Conservation (phyloP, 176 grass and related monocot genomes). For the Poa annua region DNA sequence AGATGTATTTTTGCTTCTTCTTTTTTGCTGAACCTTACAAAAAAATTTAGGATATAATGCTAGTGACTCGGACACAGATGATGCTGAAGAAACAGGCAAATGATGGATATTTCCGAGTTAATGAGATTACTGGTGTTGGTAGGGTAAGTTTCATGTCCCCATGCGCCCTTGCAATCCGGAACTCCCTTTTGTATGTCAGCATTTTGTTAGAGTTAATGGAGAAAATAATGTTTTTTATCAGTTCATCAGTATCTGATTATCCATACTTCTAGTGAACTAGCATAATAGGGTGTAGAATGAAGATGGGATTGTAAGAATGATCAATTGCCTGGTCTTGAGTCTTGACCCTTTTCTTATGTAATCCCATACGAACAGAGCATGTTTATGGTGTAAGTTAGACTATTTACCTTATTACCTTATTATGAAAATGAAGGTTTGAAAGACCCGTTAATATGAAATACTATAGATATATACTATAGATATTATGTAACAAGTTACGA, state of each 20-base stretch:
- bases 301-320: conserved; percentile 21
- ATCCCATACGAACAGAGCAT: not conserved
- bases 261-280: not conserved
- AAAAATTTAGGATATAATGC: conserved; percentile 90
- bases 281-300: not conserved
- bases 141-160: conserved; percentile 42
- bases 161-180: not conserved
- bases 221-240: conserved; percentile 1
- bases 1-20: conserved; percentile 13
- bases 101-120: conserved; percentile 40
- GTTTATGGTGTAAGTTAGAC: conserved; percentile 5
- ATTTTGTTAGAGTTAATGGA: conserved; percentile 31
- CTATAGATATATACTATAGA: not conserved
- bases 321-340: not conserved
- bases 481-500: conserved; percentile 1
- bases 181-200: not conserved
- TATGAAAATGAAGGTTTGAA: not conserved
- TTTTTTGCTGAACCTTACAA: conserved; percentile 38
- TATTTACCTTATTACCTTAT: not conserved
- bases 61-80: conserved; percentile 91
- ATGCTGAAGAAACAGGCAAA: conserved; percentile 60
- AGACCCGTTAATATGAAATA: not conserved
- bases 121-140: not conserved
- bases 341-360: not conserved
- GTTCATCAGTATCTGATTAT: conserved; percentile 19